phyloP scores from a whole-genome alignment of 2,329 filamentous ascomycete genomes.

The Ophiobolus disseminans region DNA sequence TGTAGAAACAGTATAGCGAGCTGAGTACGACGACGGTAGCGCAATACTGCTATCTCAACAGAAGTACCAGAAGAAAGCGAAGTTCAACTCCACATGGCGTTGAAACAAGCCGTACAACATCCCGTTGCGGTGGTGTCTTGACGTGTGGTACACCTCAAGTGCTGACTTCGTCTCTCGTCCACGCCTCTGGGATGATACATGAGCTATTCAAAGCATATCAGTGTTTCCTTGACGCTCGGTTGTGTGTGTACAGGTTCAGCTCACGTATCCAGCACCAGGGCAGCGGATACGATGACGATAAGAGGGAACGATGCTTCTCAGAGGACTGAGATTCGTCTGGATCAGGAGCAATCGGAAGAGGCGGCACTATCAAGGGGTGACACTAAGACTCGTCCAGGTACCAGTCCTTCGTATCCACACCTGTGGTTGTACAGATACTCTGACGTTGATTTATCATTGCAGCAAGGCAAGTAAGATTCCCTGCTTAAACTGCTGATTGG shows the following conservation, averaged over 20 bases:
- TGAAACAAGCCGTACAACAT: constrained; percentile 2
- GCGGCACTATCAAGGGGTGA: no score
- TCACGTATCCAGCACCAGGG: neutral
- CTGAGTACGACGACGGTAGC: constrained; percentile 9
- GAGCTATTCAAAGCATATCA: constrained; percentile 3
- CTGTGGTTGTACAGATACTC: no score
- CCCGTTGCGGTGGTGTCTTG: neutral
- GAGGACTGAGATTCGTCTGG: no score
- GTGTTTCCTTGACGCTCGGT: constrained; percentile 2
- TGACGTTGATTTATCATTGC: no score
- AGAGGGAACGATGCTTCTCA: neutral
- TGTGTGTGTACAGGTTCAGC: neutral
- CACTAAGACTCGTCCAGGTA: no score
- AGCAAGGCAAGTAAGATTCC: no score
- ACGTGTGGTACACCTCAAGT: neutral
- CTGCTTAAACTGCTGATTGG: no score
- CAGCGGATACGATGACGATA: neutral
- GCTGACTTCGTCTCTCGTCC: neutral
- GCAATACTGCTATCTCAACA: no score
- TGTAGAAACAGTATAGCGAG: neutral
- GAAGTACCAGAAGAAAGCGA: neutral
- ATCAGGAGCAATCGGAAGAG: no score
- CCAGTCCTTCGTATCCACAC: no score
- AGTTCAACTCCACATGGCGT: constrained; percentile 1
- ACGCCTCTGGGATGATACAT: neutral